Percentiles rank a stretch among this genome's conserved stretches.
Evolutionary conservation across 2,329 filamentous ascomycete genomes (phyloP).

Genomic region (Harringtonia lauricola): DNA sequence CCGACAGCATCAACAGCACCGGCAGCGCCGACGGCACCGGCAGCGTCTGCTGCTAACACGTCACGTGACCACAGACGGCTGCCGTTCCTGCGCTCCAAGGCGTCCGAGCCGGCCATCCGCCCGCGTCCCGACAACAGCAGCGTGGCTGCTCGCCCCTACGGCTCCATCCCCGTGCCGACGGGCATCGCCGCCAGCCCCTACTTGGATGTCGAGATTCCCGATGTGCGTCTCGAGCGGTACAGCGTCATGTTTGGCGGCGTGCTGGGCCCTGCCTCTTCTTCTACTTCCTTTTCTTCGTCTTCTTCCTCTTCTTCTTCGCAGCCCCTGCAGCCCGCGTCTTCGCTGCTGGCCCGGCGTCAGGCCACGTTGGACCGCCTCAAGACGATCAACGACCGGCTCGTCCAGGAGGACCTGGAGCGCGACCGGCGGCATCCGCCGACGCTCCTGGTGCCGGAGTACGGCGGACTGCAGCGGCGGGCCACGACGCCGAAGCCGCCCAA

Average conservation of each 20-base stretch:
- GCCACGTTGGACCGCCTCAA: slow-evolving; percentile 47
- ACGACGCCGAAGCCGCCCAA: slow-evolving; percentile 35
- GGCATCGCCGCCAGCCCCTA: slow-evolving; percentile 22
- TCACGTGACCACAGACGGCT: too few relatives aligned
- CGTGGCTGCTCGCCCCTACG: neutral
- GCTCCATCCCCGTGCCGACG: neutral
- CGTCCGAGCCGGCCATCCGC: slow-evolving; percentile 11
- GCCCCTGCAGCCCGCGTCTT: slow-evolving; percentile 17
- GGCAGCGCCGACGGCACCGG: neutral
- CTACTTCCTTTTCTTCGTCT: neutral
- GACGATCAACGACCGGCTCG: slow-evolving; percentile 35
- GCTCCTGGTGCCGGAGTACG: neutral
- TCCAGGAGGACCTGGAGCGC: slow-evolving; percentile 20
- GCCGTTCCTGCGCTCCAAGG: slow-evolving; percentile 11
- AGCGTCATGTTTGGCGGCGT: slow-evolving; percentile 86
- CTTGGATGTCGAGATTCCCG: slow-evolving; percentile 71
- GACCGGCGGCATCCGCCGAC: slow-evolving; percentile 1
- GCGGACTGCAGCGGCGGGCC: slow-evolving; percentile 25
- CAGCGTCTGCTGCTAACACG: too few relatives aligned
- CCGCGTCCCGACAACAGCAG: neutral
- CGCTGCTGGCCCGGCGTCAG: slow-evolving; percentile 45
- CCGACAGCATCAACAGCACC: neutral
- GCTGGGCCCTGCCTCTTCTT: slow-evolving; percentile 30
- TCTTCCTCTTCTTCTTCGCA: slow-evolving; percentile 1
- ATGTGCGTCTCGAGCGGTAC: slow-evolving; percentile 73